Evolutionary conservation across 306 rosid genomes (phyloP), one percentile per base, ranked within the genome.

Genomic region (Hippophae gyantsensis): DNA sequence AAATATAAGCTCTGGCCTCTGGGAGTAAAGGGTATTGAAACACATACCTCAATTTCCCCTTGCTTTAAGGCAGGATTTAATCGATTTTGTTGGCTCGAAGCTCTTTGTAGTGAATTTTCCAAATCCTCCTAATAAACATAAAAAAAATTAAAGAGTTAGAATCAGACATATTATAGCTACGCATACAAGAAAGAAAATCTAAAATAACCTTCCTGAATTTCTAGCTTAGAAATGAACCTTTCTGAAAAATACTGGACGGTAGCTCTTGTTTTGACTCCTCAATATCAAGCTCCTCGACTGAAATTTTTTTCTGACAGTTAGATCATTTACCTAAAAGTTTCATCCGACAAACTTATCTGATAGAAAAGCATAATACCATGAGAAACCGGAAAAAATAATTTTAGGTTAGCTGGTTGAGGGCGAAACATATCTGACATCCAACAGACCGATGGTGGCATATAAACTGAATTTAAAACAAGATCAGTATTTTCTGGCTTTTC

Each of bases 221-320:
- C 13, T 11, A 11, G 18, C 13, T 58, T 63, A 63, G 23, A 18
- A 63, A 77, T 75, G 40, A 43, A 87, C 98, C 98, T 87, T 87
- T 76, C 92, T 79, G 78, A 90, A 90, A 82, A 90, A 90, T 26
- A 81, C 81, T 47, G 95, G 96, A 67, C 96, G 96, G 72, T 87
- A 90, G 71, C 89, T 78, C 83, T 81, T 87, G 65, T 84, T 71
- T 73, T 85, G 77, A 78, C 82, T 87, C 75, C 78, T 79, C 64
- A 90, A 69, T 56, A 90, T 53, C 86, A 90, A 75, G 82, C 89
- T 87, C 74, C 62, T 81, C 40, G 98, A 84, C 98, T 90, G 78
- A 54, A 70, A 61, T 71, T 67, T 63, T 38, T 64, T 54, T 27
- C 61, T 66, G 51, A 49, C 48, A 26, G 52, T 81, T 55, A 65